Evolutionary conservation across 2,329 filamentous ascomycete genomes (phyloP).

Genomic region (Microdochium paspali): DNA sequence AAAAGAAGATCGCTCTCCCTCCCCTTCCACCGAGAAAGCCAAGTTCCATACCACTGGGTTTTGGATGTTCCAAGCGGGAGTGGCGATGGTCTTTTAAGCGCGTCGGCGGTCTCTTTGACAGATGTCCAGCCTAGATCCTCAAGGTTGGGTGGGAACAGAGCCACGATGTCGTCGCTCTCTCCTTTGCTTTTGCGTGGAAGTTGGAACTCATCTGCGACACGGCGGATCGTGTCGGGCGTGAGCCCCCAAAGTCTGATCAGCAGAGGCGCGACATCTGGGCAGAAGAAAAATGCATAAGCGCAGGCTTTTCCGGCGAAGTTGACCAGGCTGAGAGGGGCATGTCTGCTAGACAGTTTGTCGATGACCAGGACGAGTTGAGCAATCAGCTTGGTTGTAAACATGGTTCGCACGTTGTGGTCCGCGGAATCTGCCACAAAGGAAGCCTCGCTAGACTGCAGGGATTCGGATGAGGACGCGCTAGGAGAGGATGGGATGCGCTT

Average conservation of each 20-base stretch:
- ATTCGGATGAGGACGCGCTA: conserved; percentile 55
- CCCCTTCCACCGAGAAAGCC: conserved; percentile 79
- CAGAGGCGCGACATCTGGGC: conserved; percentile 75
- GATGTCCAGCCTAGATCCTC: conserved; percentile 48
- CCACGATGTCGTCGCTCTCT: conserved; percentile 55
- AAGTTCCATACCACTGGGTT: conserved; percentile 78
- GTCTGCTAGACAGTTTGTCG: conserved; percentile 75
- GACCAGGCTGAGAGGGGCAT: conserved; percentile 56
- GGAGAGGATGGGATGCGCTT: conserved; percentile 38
- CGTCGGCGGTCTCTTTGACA: conserved; percentile 35
- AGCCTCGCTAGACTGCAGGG: conserved; percentile 46
- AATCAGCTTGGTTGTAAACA: conserved; percentile 73
- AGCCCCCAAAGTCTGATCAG: conserved; percentile 74
- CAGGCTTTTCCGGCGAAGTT: conserved; percentile 85
- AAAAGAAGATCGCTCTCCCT: conserved; percentile 85
- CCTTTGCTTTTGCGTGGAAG: conserved; percentile 44
- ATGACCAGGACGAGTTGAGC: conserved; percentile 82
- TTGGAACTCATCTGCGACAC: conserved; percentile 61
- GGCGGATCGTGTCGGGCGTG: conserved; percentile 57
- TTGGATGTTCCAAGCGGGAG: conserved; percentile 59
- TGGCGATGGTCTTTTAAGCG: conserved; percentile 55
- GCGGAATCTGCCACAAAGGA: conserved; percentile 54
- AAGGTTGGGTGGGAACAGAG: conserved; percentile 60
- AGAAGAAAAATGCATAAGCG: conserved; percentile 90
- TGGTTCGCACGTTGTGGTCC: conserved; percentile 80